Base-by-base conservation (phyloP, 2,329 filamentous ascomycete genomes). In the Diaporthe sp. region DNA sequence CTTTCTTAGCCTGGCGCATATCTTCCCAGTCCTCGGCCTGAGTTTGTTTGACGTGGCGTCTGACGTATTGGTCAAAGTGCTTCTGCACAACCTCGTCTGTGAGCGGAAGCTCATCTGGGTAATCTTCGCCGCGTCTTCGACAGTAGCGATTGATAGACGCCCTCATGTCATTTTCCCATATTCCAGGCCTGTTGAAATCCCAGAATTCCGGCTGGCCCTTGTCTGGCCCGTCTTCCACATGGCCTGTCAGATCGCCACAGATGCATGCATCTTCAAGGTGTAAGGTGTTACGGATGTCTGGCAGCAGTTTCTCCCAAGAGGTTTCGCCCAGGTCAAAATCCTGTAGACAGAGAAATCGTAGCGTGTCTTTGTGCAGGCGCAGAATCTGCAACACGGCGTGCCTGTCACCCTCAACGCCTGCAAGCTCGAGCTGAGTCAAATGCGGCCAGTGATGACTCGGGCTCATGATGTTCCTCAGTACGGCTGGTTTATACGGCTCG, bases 121-220 rank as follows among this genome's bases (percentile, higher is more conserved):
- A 55, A 6, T 42, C 25, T 8, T 55, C 5, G 34, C 49, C 65
- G 15, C 49, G 7, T 1, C 31, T 28, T 8, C 34, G 49, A 10
- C 65, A 70, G 49, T 70, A 70, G 37, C 22, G 25, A 70, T 70
- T 70, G 34, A 70, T 42, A 15, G 65, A 42, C 17, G 22, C 65
- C n/a, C 49, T 39, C 31, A 42, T 55, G 34, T 55, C 46, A 17
- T 68, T 53, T 25, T 68, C 19, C 6, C 3, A 68, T 15, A 25
- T 1, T 13, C 12, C 44, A 28, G 31, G 31, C 4, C 4, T 2
- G 19, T 1, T 6, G 22, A 68, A 39, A 2, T 37, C 28, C 62
- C 62, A 68, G 10, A 0, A 1, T 68, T 51, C 62, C 19, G 0
- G 12, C 22, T 6, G 7, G 25, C 15, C n/a, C 8, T 42, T 5